These are phyloP conservation scores for Dryas integrifolia DNA, from an alignment of 331 rosid genomes.

Conservation along the genomic window DNA sequence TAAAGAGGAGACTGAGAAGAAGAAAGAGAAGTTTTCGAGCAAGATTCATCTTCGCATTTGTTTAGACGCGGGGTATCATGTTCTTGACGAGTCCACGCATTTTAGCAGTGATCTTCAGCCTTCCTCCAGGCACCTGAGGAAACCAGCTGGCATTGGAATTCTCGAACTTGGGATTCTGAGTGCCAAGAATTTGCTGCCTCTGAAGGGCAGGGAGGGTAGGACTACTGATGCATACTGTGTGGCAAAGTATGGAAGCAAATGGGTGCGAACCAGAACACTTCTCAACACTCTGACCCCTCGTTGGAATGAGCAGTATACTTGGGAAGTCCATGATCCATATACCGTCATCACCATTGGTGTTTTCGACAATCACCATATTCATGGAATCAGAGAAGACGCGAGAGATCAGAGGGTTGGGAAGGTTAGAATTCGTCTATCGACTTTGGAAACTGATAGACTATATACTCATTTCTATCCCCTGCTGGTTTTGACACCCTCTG, in stretches of 20 bases:
- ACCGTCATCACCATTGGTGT: slow-evolving; percentile 85
- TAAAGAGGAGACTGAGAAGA: slow-evolving; percentile 51
- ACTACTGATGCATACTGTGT: slow-evolving; percentile 88
- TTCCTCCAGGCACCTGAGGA: slow-evolving; percentile 66
- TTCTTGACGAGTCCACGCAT: slow-evolving; percentile 90
- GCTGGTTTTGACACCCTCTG: slow-evolving; percentile 61
- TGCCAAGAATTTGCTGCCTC: slow-evolving; percentile 65
- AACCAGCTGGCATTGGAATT: slow-evolving; percentile 55
- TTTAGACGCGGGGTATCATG: slow-evolving; percentile 78
- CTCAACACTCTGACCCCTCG: slow-evolving; percentile 69
- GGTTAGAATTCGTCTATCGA: slow-evolving; percentile 84
- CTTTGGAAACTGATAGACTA: slow-evolving; percentile 69
- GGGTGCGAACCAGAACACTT: slow-evolving; percentile 87
- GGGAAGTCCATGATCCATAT: slow-evolving; percentile 89
- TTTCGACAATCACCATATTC: slow-evolving; percentile 68
- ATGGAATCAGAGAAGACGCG: slow-evolving; percentile 52
- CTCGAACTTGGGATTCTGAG: slow-evolving; percentile 90
- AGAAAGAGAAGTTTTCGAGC: slow-evolving; percentile 84
- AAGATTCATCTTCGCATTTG: slow-evolving; percentile 72
- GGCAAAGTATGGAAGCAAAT: slow-evolving; percentile 92
- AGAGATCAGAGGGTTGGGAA: slow-evolving; percentile 83
- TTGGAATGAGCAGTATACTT: slow-evolving; percentile 97
- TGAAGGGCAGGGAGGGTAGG: slow-evolving; percentile 75
- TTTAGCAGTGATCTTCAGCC: slow-evolving; percentile 95
- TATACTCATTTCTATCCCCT: slow-evolving; percentile 87